Evolutionary conservation across 2,329 filamentous ascomycete genomes (phyloP).

Genomic region (Xylogone sp.): DNA sequence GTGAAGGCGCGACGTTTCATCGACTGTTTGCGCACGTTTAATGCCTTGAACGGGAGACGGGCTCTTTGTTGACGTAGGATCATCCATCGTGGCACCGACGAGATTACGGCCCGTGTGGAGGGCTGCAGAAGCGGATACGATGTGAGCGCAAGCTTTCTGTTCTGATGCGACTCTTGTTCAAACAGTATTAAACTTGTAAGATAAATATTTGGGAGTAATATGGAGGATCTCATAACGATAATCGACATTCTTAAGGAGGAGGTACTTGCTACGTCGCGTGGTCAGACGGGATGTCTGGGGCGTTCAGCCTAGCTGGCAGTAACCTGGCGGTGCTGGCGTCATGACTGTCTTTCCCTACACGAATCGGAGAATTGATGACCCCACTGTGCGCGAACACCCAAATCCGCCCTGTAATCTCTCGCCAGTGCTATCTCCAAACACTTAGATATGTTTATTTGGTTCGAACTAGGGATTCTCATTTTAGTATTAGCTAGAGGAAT

Average conservation of each 20-base stretch:
- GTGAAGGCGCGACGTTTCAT: conserved; percentile 18
- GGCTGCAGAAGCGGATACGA: not conserved
- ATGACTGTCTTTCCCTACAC: not conserved
- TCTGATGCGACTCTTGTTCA: not conserved
- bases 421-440: too few relatives aligned
- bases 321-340: not conserved
- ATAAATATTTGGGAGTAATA: not conserved
- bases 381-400: not conserved
- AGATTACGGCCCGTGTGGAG: not conserved
- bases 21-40: conserved; percentile 8
- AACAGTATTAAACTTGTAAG: not conserved
- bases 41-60: not conserved
- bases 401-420: not conserved
- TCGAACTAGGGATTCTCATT: too few relatives aligned
- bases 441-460: too few relatives aligned
- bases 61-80: not conserved
- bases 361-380: not conserved
- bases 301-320: not conserved
- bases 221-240: not conserved
- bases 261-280: not conserved
- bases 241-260: not conserved
- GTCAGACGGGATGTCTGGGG: not conserved
- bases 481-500: too few relatives aligned
- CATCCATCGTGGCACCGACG: not conserved
- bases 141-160: not conserved